Evolutionary conservation across 140 eudicot species (phyloP).

Genomic region (Senecio squalidus): DNA sequence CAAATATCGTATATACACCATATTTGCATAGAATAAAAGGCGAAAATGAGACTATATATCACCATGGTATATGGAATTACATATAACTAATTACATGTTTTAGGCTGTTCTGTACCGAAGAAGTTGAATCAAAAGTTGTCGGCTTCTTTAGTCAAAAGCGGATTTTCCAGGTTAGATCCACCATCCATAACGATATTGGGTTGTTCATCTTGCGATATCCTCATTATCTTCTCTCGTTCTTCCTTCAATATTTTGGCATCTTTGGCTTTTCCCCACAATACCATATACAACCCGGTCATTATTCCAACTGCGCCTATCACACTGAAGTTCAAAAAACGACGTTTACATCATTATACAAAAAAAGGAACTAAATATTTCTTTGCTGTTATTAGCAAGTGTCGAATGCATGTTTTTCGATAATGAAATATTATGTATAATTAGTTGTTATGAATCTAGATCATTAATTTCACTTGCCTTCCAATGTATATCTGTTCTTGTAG

Average conservation of each 20-base stretch:
- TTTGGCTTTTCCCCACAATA: constrained; percentile 87
- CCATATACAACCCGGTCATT: constrained; percentile 60
- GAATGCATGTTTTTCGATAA: too few species aligned
- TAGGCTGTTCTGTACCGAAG: too few species aligned
- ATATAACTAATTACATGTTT: too few species aligned
- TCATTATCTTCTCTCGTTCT: constrained; percentile 4
- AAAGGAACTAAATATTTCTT: background rate
- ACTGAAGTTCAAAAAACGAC: constrained; percentile 25
- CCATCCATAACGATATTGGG: constrained; percentile 14
- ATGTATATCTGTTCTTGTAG: constrained; percentile 56
- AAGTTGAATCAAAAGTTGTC: background rate
- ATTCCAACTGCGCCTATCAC: constrained; percentile 60
- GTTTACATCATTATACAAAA: background rate
- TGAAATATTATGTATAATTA: too few species aligned
- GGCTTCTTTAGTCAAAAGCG: constrained; percentile 35
- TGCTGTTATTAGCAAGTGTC: too few species aligned
- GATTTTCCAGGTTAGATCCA: constrained; percentile 48
- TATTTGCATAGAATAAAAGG: too few species aligned
- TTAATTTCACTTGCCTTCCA: constrained; percentile 47
- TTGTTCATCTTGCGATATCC: constrained; percentile 16
- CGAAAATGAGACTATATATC: too few species aligned
- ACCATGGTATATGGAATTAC: too few species aligned
- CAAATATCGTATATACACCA: too few species aligned
- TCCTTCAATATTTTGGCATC: constrained; percentile 36
- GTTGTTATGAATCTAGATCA: too few species aligned